These are phyloP conservation scores for Colletotrichum ledebouriae DNA, from an alignment of 2,329 filamentous ascomycete genomes.

Conservation along the genomic window DNA sequence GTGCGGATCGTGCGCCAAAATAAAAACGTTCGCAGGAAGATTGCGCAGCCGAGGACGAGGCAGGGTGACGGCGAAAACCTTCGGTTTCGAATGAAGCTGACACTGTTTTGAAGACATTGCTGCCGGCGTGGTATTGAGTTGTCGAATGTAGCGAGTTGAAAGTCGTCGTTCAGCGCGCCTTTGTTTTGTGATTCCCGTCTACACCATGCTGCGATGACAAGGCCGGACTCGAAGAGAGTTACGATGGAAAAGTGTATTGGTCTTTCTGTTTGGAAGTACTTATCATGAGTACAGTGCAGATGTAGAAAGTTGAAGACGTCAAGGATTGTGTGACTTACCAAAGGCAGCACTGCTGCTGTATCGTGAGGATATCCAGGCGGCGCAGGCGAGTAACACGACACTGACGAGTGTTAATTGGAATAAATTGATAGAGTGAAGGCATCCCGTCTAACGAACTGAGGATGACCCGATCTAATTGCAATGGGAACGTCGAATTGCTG, in stretches of 20 bases:
- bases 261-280: constrained; percentile 45
- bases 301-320: neutral
- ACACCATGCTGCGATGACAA: constrained; percentile 42
- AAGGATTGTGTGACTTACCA: constrained; percentile 46
- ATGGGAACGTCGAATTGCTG: neutral
- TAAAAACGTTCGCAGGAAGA: constrained; percentile 48
- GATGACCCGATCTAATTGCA: neutral
- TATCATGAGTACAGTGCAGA: constrained; percentile 2
- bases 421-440: neutral
- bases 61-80: constrained; percentile 41
- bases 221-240: constrained; percentile 46
- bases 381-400: constrained; percentile 27
- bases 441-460: neutral
- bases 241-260: constrained; percentile 53
- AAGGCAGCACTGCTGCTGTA: constrained; percentile 54
- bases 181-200: constrained; percentile 30
- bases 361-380: constrained; percentile 48
- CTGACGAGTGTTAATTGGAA: constrained; percentile 13
- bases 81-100: constrained; percentile 22
- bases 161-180: constrained; percentile 17
- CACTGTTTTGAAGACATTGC: constrained; percentile 19
- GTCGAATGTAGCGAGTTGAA: constrained; percentile 12
- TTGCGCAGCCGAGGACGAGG: constrained; percentile 44
- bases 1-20: constrained; percentile 51
- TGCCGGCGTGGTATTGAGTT: constrained; percentile 17